phyloP scores from a whole-genome alignment of 371 early-diverging fungal genomes.

The Apophysomyces variabilis region DNA sequence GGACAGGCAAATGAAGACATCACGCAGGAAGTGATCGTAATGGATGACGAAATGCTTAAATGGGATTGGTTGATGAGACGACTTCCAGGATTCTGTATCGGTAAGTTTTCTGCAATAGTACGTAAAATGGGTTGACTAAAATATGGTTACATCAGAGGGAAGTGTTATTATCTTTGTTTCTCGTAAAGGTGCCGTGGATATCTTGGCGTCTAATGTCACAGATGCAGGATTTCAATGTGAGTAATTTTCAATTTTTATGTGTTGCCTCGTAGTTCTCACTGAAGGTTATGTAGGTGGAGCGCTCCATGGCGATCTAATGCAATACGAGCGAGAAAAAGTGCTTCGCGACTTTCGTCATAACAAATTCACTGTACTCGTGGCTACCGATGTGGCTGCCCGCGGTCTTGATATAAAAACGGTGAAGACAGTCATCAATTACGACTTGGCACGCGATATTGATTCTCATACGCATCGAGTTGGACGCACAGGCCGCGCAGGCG shows the following conservation, averaged over 20 bases:
- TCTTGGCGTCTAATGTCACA: conserved; percentile 58
- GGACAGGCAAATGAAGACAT: conserved; percentile 82
- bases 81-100: conserved; percentile 56
- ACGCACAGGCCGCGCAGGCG: conserved; percentile 77
- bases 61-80: conserved; percentile 68
- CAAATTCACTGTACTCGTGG: conserved; percentile 85
- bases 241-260: conserved; percentile 9
- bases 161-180: conserved; percentile 73
- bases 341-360: conserved; percentile 79
- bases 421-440: conserved; percentile 76
- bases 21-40: conserved; percentile 69
- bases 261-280: conserved; percentile 2
- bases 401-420: conserved; percentile 87
- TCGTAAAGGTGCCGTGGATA: conserved; percentile 67
- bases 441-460: conserved; percentile 78
- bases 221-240: conserved; percentile 60
- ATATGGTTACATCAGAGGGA: conserved; percentile 47
- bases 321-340: conserved; percentile 93
- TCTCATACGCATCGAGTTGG: conserved; percentile 80
- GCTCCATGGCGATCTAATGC: conserved; percentile 98
- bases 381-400: conserved; percentile 99
- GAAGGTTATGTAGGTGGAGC: conserved; percentile 65
- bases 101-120: conserved; percentile 34
- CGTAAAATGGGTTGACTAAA: not conserved
- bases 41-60: conserved; percentile 66